Percentiles rank a stretch among this genome's conserved stretches.
Conservation (phyloP, 106 monocot species). For the Apostasia ramifera region DNA sequence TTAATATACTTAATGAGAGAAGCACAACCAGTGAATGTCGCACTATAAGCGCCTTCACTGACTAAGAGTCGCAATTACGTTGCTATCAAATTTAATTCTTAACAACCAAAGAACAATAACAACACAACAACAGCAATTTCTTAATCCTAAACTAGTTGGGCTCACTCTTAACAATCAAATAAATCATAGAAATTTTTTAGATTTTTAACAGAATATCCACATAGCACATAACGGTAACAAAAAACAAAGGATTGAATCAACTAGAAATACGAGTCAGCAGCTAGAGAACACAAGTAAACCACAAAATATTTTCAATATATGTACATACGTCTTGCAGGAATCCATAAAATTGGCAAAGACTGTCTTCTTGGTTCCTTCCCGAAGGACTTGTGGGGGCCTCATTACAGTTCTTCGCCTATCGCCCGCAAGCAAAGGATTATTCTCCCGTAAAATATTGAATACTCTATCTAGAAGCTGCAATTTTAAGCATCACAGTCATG, state of each 20-base stretch:
- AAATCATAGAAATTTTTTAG: neutral
- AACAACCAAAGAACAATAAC: no score
- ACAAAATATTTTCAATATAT: neutral
- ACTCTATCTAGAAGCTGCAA: slow-evolving; percentile 82
- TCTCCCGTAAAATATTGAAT: slow-evolving; percentile 81
- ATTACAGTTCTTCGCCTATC: slow-evolving; percentile 86
- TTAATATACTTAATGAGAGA: no score
- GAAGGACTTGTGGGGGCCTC: slow-evolving; percentile 94
- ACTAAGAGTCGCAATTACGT: no score
- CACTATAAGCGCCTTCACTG: no score
- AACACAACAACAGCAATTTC: no score
- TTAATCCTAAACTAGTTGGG: no score
- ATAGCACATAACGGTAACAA: neutral
- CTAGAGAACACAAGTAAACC: no score
- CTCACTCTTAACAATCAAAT: no score
- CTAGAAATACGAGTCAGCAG: neutral
- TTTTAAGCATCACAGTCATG: neutral
- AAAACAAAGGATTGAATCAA: neutral
- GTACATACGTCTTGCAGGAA: slow-evolving; percentile 70
- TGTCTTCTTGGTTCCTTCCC: slow-evolving; percentile 96
- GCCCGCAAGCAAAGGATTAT: slow-evolving; percentile 93
- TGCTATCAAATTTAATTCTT: no score
- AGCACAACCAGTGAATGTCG: no score
- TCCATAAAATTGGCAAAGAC: slow-evolving; percentile 99
- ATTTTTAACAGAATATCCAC: neutral